Base-by-base conservation (phyloP, 73 alveolate species). In the Symbiodinium natans region DNA sequence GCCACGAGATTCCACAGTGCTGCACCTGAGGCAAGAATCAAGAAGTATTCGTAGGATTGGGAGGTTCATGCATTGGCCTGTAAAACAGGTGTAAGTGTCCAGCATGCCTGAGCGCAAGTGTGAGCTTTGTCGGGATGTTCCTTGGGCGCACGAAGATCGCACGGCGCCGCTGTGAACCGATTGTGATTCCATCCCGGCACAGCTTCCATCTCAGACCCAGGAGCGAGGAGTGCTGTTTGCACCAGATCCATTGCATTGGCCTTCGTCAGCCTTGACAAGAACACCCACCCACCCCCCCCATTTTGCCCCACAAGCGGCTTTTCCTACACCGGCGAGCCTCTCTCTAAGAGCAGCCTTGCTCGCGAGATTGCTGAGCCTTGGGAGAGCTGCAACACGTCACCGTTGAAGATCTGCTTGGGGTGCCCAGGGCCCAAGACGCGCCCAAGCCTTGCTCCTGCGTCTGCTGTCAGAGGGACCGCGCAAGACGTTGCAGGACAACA, bases 1-100 rank as follows among this genome's bases (percentile, higher is more conserved):
- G 94, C 94, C 39, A 86, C 94, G 23, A 86, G 83, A 39, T 86
- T 86, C 94, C 94, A 86, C 33, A 86, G 83, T 4, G 94, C 94
- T 9, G 94, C 82, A 48, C 93, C 93, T 85, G 46, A 13, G 7
- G 89, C 41, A 17, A 19, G 4, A 46, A 31, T 31, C 40, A 71
- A 38, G 33, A 27, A 56, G 1, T 21, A 21, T 56, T 21, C 27
- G 27, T 56, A 21, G 75, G 75, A 56, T 2, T 56, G 75, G 27
- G n/a, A n/a, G n/a, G n/a, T n/a, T n/a, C n/a, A n/a, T n/a, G n/a
- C n/a, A n/a, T n/a, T n/a, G n/a, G n/a, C n/a, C n/a, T n/a, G n/a
- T n/a, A n/a, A n/a, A n/a, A n/a, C n/a, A n/a, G n/a, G n/a, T n/a
- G n/a, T 41, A 38, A 36, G 93, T 31, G 36, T 38, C 46, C 52